Evolutionary conservation across 2,329 filamentous ascomycete genomes (phyloP), one percentile per base, ranked within the genome.

Genomic region (Trichoderma polysporum): DNA sequence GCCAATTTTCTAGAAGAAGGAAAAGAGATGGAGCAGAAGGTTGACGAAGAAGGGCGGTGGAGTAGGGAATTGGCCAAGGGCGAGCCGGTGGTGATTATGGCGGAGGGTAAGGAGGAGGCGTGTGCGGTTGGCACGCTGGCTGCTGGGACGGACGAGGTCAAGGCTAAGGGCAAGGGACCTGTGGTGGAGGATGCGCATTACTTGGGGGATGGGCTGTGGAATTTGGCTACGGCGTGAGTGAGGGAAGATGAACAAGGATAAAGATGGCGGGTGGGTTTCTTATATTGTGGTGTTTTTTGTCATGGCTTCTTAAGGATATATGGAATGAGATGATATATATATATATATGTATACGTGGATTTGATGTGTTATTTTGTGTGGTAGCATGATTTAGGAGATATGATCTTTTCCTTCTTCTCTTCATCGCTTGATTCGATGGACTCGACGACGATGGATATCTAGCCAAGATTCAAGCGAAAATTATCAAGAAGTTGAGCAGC

Each of bases 141-240:
- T 74, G 88, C 90, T 75, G 91, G 93, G 3, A 97, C 95, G 0
- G 89, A 90, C 79, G 93, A 97, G 79, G 94, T 97, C 77, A 97
- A 95, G 86, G 90, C 88, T 71, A 94, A 94, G 82, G 93, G 93
- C 71, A 98, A 98, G 82, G 95, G 95, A 0, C 91, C 94, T 6
- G 95, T 94, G 17, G 92, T 98, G 72, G 94, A 98, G 82, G 91
- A 93, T 69, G 92, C 92, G 35, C 95, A 99, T 85, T 98, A 90
- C 81, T 78, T 98, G 63, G 95, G 95, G 0, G 95, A 99, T 83
- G 95, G 94, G 19, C 81, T 99, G 73, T 99, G 95, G 95, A 91
- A 85, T 73, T 77, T 97, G 69, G 75, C 72, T 27, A 77, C 82
- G 22, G 83, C 86, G n/a, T 86, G 83, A 86, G n/a, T 86, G 77